Evolutionary conservation across 2,329 filamentous ascomycete species (phyloP), one percentile per base, ranked within the genome.

Genomic region (Rhinocladiella mackenziei): DNA sequence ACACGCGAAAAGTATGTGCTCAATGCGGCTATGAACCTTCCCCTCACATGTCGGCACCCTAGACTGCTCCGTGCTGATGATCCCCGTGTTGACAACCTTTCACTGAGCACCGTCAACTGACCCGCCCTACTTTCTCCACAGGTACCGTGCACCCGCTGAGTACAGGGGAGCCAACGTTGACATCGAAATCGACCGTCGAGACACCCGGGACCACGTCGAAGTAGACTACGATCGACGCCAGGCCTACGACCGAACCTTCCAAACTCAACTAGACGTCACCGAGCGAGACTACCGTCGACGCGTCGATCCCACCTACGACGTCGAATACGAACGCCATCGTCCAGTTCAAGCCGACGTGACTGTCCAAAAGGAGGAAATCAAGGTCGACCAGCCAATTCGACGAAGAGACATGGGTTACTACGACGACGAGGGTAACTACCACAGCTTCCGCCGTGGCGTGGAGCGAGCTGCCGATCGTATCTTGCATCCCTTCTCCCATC

Each of bases 401-500:
- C 80, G 81, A 63, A 39, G 43, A 46, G 49, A 51, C 35, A 86
- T 86, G 82, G 82, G 82, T 75, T 86, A 84, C 74, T 84, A 85
- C 81, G 82, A 85, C 78, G 78, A 84, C 72, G 80, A 85, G 67
- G 82, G 81, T 64, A 76, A 84, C 59, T 84, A 85, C 71, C 82
- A 85, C 72, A 81, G 77, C 58, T 79, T 86, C 75, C 81, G 82
- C 69, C 80, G 82, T 67, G 81, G 81, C 65, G 73, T 84, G 57
- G 75, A 81, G 69, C 74, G 76, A 61, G 80, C 77, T 60, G 80
- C 78, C 61, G 81, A 84, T 63, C 74, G 74, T 59, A 71, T 84
- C 66, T 62, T 79, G 49, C 79, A 83, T 69, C 78, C 79, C 56
- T 75, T 81, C 66, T 71, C 76, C 64, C 73, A 73, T 56, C 65